phyloP scores from a whole-genome alignment of 225 moss, liverwort and hornwort species.

The Polytrichum commune region DNA sequence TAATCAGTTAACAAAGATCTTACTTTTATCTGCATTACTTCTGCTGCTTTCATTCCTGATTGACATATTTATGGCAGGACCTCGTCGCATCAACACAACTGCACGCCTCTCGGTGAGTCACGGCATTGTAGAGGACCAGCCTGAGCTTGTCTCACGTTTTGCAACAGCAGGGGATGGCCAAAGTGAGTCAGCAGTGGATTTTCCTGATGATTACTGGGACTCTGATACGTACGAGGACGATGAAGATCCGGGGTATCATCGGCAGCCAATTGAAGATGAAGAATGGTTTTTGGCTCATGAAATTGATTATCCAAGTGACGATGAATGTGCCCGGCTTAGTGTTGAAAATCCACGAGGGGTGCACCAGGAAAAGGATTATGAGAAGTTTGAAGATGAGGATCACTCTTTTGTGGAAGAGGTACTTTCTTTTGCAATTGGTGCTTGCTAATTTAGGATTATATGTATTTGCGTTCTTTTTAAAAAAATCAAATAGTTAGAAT shows the following conservation, averaged over 20 bases:
- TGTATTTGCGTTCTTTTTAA: slow-evolving; percentile 10
- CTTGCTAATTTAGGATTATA: slow-evolving; percentile 18
- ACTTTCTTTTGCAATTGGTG: slow-evolving; percentile 1
- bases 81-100: slow-evolving; percentile 52
- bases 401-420: slow-evolving; percentile 59
- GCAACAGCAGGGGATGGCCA: slow-evolving; percentile 73
- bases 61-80: slow-evolving; percentile 35
- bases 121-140: slow-evolving; percentile 84
- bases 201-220: slow-evolving; percentile 60
- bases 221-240: slow-evolving; percentile 68
- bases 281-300: slow-evolving; percentile 64
- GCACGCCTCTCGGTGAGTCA: slow-evolving; percentile 66
- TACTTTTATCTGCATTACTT: too few species aligned
- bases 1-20: too few species aligned
- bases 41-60: too few species aligned
- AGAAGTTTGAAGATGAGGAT: slow-evolving; percentile 67
- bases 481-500: slow-evolving; percentile 6
- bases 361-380: slow-evolving; percentile 53
- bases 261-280: slow-evolving; percentile 66
- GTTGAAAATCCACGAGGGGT: slow-evolving; percentile 1
- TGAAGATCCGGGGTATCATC: slow-evolving; percentile 66
- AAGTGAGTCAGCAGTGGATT: slow-evolving; percentile 52
- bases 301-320: slow-evolving; percentile 55
- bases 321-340: slow-evolving; percentile 54
- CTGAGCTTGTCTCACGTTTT: slow-evolving; percentile 88